phyloP scores from a whole-genome alignment of 2,329 filamentous ascomycete species.

The Aspergillus viridinutans region DNA sequence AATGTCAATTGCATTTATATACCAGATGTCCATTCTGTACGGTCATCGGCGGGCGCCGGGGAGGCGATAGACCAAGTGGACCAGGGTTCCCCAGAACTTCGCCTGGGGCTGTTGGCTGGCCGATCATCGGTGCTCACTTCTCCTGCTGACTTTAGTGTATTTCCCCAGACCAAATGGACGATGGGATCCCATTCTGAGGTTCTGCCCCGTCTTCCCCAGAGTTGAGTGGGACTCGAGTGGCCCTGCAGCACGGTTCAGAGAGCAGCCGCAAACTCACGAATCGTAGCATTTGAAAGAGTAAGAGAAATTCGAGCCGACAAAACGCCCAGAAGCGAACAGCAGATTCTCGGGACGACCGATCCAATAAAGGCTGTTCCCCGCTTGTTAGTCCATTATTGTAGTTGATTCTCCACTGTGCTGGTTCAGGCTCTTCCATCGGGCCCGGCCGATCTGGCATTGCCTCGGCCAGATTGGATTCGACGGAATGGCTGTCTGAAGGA shows the following conservation, averaged over 20 bases:
- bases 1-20: neutral
- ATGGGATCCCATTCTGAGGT: neutral
- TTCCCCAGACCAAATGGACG: neutral
- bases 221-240: neutral
- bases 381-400: neutral
- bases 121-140: neutral
- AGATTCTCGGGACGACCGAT: neutral
- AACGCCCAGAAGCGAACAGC: neutral
- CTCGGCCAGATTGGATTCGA: neutral
- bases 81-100: neutral
- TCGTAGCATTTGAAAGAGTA: neutral
- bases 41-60: neutral
- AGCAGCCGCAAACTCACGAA: neutral
- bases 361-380: neutral
- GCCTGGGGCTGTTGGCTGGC: neutral
- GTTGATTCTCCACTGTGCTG: neutral
- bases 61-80: neutral
- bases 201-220: neutral
- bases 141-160: neutral
- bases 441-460: neutral
- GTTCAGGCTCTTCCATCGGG: neutral
- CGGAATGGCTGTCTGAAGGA: neutral
- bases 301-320: neutral
- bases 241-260: neutral
- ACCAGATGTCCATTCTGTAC: neutral